Evolutionary conservation across 2,329 filamentous ascomycete genomes (phyloP), one percentile per base, ranked within the genome.

Genomic region (Phialophora verrucosa): DNA sequence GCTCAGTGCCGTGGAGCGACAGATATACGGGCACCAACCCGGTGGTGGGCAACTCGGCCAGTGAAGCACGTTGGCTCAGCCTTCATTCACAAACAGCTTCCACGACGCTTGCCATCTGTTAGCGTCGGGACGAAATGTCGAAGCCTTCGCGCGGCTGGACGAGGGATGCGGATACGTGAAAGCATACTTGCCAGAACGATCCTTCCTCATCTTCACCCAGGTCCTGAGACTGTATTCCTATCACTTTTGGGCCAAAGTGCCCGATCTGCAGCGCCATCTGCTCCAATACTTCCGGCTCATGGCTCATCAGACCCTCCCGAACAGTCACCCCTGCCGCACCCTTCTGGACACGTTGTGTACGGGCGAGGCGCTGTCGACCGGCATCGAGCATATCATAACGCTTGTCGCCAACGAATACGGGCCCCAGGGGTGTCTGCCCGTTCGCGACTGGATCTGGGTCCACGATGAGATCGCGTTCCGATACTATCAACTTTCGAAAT

Each of bases 41-140:
- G 44, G 44, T 2, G 17, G 44, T 20, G n/a, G 1, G 2, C n/a
- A n/a, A n/a, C 6, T n/a, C 44, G 44, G 20, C 44, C 17, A 23
- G 44, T n/a, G 17, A n/a, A 23, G 44, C 44, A 23, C 10, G n/a
- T n/a, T 49, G 44, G 44, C 44, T n/a, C 17, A 17, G 7, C 44
- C 20, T 49, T 17, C 17, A 20, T 49, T 49, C 44, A 49, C 44
- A 4, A 49, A 49, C 3, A 49, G 44, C 11, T 49, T 49, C 44
- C 44, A 49, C 44, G 44, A 49, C 44, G 44, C 44, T 23, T 49
- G 44, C 44, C 44, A 49, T 23, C 23, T 49, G 23, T 49, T 49
- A 20, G 44, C 44, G 7, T 49, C 44, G 11, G 44, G 44, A 17
- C 44, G 44, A 4, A 49, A 49, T 20, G 44, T 49, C 44, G 44